A percentile compares a stretch with the other conserved stretches of the same genome.
phyloP scores from a whole-genome alignment of 2,329 filamentous ascomycete species.

The Stemphylium beticola region DNA sequence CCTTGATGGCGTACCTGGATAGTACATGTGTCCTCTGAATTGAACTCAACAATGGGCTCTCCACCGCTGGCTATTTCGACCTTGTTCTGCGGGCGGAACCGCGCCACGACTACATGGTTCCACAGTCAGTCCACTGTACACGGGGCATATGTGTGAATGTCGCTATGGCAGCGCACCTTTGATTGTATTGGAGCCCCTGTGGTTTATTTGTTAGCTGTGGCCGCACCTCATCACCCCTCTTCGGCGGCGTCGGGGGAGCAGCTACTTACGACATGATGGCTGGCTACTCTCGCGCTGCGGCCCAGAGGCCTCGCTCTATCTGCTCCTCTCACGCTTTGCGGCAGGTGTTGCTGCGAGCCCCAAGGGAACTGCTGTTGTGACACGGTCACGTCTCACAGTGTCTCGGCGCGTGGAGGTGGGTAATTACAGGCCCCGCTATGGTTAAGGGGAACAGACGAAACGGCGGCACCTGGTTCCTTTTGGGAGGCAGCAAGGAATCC shows the following conservation, averaged over 20 bases:
- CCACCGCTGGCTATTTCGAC: conserved; percentile 88
- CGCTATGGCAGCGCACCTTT: conserved; percentile 47
- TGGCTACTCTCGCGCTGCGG: conserved; percentile 36
- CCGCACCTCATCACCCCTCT: conserved; percentile 15
- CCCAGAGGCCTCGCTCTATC: conserved; percentile 44
- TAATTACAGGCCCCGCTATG: conserved; percentile 40
- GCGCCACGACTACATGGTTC: conserved; percentile 76
- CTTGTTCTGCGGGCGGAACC: conserved; percentile 97
- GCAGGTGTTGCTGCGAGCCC: conserved; percentile 32
- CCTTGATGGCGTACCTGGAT: conserved; percentile 69
- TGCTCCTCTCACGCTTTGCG: conserved; percentile 25
- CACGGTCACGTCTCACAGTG: conserved; percentile 35
- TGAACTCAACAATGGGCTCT: conserved; percentile 88
- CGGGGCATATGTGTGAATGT: not conserved
- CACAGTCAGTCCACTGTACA: conserved; percentile 32
- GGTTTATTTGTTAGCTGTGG: conserved; percentile 49
- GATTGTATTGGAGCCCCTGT: conserved; percentile 54
- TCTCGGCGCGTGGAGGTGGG: conserved; percentile 36
- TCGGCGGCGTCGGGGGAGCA: conserved; percentile 5
- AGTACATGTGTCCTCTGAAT: conserved; percentile 84
- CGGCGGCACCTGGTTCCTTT: conserved; percentile 2
- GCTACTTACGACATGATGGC: conserved; percentile 50
- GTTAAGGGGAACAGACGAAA: conserved; percentile 39
- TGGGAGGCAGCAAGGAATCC: not conserved
- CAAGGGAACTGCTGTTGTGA: conserved; percentile 36